Conservation (phyloP, 345 rosid species). For the Brassica rapa region DNA sequence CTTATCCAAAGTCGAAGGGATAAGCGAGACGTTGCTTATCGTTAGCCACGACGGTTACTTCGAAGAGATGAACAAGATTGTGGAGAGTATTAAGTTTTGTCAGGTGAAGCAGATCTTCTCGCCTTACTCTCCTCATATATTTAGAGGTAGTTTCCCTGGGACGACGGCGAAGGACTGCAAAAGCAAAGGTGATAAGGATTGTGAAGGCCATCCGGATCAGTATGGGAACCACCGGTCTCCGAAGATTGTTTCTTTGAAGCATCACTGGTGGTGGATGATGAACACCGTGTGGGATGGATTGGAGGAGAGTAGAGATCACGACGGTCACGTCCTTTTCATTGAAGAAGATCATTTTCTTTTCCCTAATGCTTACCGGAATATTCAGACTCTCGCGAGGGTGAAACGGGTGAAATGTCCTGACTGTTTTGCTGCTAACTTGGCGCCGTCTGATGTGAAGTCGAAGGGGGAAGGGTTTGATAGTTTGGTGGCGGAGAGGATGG, state of each 20-base stretch:
- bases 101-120: constrained; percentile 90
- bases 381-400: constrained; percentile 64
- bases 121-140: constrained; percentile 83
- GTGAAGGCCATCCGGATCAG: constrained; percentile 87
- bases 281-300: constrained; percentile 96
- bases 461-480: constrained; percentile 76
- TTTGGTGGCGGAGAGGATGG: constrained; percentile 93
- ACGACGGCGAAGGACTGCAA: constrained; percentile 64
- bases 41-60: constrained; percentile 97
- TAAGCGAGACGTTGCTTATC: constrained; percentile 78
- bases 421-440: constrained; percentile 92
- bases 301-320: constrained; percentile 61
- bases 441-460: constrained; percentile 87
- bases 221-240: constrained; percentile 89
- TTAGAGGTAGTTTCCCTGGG: constrained; percentile 66
- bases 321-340: constrained; percentile 84
- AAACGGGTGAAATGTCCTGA: constrained; percentile 74
- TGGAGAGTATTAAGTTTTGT: constrained; percentile 76
- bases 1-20: constrained; percentile 81
- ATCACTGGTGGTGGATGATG: constrained; percentile 99
- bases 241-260: constrained; percentile 89
- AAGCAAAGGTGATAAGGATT: constrained; percentile 64
- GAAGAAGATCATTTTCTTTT: constrained; percentile 97
- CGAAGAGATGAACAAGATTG: constrained; percentile 80
- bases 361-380: constrained; percentile 90